Evolutionary conservation across 2,329 filamentous ascomycete species (phyloP), one percentile per base, ranked within the genome.

Genomic region (Penicillium sclerotigenum): DNA sequence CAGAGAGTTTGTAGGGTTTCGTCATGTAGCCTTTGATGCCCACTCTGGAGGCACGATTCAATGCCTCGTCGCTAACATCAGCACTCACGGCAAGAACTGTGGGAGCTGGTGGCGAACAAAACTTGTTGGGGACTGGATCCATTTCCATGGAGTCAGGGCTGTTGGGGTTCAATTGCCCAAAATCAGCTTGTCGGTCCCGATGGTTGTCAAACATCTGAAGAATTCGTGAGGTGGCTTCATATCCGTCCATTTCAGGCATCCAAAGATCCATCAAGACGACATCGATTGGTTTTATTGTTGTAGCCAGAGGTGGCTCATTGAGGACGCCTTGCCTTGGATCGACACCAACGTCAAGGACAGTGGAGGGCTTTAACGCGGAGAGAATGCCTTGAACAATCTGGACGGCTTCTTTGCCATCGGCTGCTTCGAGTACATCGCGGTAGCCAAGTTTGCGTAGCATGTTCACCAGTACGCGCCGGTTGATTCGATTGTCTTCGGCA

Each of bases 171-270:
- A 31, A 29, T 54, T 47, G 47, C 16, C 51, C 43, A 37, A 54
- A 62, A 51, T 56, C 42, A 52, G 58, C 36, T 46, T 63, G 18
- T 43, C 67, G 64, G 28, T 64, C 57, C 20, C 67, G 66, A 37
- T 74, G 67, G 43, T 75, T 68, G 40, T 74, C 71, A n/a, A 77
- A 68, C 75, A 86, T 80, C 24, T 76, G 73, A 11, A 88, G 71
- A 41, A 90, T 90, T 45, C 78, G 75, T 63, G 82, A 79, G 0
- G 87, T 83, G 2, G 87, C 87, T 66, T 89, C 83, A 61, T 88
- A 89, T 1, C 87, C 87, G 65, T 89, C 87, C 78, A 89, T 85
- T 60, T 85, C 78, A 0, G 87, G 87, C 86, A 90, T 90, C 87
- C 87, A 90, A 10, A 90, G 79, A 70, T 90, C 87, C 87, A 90